phyloP scores from a whole-genome alignment of 352 stramenopile genomes.

The Pythium brachiatum region DNA sequence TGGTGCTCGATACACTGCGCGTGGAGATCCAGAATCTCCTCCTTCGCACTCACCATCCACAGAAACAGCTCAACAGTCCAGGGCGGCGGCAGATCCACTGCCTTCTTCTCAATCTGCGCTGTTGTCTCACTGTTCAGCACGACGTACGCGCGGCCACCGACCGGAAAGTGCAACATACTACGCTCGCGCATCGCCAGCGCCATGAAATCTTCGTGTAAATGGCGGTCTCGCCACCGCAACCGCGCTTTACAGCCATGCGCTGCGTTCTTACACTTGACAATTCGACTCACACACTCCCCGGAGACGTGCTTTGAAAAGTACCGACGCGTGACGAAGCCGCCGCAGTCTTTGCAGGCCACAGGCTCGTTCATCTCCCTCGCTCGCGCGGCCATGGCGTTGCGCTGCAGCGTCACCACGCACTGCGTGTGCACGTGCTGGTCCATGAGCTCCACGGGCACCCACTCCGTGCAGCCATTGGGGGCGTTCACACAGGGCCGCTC shows the following conservation, averaged over 20 bases:
- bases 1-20: constrained; percentile 34
- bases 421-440: constrained; percentile 43
- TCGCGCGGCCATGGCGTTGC: constrained; percentile 47
- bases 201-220: constrained; percentile 68
- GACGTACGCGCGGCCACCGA: constrained; percentile 44
- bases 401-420: constrained; percentile 53
- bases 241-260: constrained; percentile 55
- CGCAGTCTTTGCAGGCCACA: constrained; percentile 53
- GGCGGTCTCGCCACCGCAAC: constrained; percentile 63
- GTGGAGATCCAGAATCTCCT: constrained; percentile 58
- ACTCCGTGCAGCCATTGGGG: constrained; percentile 57
- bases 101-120: constrained; percentile 4
- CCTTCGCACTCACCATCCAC: constrained; percentile 44
- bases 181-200: constrained; percentile 35
- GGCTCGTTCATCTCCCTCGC: constrained; percentile 47
- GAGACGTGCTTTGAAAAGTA: constrained; percentile 37
- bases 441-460: constrained; percentile 62
- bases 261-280: constrained; percentile 68
- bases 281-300: constrained; percentile 55
- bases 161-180: constrained; percentile 52
- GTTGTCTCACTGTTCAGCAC: constrained; percentile 28
- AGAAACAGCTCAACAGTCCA: constrained; percentile 75
- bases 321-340: constrained; percentile 34
- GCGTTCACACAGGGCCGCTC: constrained; percentile 69
- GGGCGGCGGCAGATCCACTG: constrained; percentile 46